Conservation (phyloP, 2,329 filamentous ascomycete genomes). For the Beauveria pseudobassiana region DNA sequence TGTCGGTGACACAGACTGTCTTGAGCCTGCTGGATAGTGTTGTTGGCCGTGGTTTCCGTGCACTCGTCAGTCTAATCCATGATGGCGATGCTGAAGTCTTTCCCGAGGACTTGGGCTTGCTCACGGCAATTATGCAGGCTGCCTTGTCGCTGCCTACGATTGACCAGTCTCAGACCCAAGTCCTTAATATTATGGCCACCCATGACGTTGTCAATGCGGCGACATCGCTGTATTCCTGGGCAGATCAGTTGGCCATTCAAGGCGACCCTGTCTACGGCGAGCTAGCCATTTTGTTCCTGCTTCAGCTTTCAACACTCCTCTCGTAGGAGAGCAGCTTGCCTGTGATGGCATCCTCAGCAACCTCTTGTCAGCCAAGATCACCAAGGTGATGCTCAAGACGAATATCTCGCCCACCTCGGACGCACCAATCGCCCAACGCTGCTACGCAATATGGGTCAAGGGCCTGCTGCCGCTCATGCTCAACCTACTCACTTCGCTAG, state of each 20-base stretch:
- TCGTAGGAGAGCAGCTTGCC: slow-evolving; percentile 82
- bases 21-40: slow-evolving; percentile 74
- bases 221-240: slow-evolving; percentile 86
- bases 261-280: slow-evolving; percentile 90
- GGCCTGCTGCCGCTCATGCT: slow-evolving; percentile 82
- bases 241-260: slow-evolving; percentile 69
- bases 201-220: slow-evolving; percentile 75
- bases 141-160: slow-evolving; percentile 72
- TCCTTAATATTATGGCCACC: slow-evolving; percentile 61
- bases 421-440: slow-evolving; percentile 56
- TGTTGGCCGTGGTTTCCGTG: slow-evolving; percentile 74
- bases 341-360: slow-evolving; percentile 77
- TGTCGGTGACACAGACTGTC: slow-evolving; percentile 51
- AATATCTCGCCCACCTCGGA: slow-evolving; percentile 74
- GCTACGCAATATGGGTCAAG: slow-evolving; percentile 85
- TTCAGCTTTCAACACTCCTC: slow-evolving; percentile 75
- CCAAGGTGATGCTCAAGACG: slow-evolving; percentile 64
- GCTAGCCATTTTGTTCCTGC: slow-evolving; percentile 78
- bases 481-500: slow-evolving; percentile 78
- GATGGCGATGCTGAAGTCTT: slow-evolving; percentile 54
- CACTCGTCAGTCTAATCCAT: slow-evolving; percentile 75
- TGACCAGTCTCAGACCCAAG: slow-evolving; percentile 61
- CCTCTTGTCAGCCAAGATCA: slow-evolving; percentile 70
- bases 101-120: slow-evolving; percentile 75
- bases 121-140: slow-evolving; percentile 83